Evolutionary conservation across 192 early-diverging fungal genomes (phyloP), one percentile per base, ranked within the genome.

Genomic region (Glomus cerebriforme): DNA sequence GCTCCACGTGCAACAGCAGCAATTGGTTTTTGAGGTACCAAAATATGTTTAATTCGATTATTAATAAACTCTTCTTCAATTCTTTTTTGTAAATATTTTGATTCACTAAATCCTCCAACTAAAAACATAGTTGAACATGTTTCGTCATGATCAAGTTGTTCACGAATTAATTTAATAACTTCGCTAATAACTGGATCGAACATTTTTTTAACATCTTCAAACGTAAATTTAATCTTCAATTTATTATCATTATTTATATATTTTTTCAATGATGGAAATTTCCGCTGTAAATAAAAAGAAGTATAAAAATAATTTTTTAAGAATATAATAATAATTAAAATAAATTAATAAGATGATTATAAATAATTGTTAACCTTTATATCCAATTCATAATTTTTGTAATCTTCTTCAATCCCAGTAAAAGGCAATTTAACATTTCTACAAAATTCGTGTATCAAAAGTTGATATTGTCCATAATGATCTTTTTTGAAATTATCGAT

Each of bases 1-100:
- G 88, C 88, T 12, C 88, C 88, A 74, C 84, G 85, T n/a, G 83
- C 80, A 31, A 89, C 85, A 32, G 88, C 82, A 77, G 86, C 60
- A 43, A 87, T 87, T 54, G 85, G 83, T 66, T 85, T 80, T 17
- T 84, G 83, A 19, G 88, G 88, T 58, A 86, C 81, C 7, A 81
- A 83, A n/a, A 90, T 82, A 5, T 85, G 37, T 4, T 79, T 77
- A 10, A 87, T 82, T n/a, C 79, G 72, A 10, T 43, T 39, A 19
- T 19, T 31, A 54, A 79, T 68, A 75, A 89, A 89, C 39, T 82
- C 81, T 65, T 86, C 73, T 64, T 82, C 54, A 45, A 89, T 83
- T 75, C 85, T 82, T 43, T 69, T 81, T 72, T 83, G 80, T 27
- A 89, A 71, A 65, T 89, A 89, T 22, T 82, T 72, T 2, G 82